Evolutionary conservation across 768 basidiomycete species (phyloP).

Genomic region (Lentinus brumalis): DNA sequence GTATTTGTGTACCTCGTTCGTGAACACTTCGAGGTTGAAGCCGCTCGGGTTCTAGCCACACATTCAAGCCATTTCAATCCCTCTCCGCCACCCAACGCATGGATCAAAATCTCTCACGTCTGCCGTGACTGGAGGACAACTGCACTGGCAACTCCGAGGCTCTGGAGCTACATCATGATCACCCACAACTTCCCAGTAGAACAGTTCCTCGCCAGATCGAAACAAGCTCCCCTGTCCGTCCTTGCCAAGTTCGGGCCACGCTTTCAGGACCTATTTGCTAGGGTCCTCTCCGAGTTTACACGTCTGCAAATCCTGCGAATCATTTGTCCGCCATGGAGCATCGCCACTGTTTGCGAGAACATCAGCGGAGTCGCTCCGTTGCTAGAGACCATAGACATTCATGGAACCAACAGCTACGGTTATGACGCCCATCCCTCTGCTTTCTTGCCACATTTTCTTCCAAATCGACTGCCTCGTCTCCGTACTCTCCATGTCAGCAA

Average conservation of each 20-base stretch:
- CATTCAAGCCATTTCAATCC: background rate
- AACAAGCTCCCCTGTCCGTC: constrained; percentile 10
- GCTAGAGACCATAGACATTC: too few relatives aligned
- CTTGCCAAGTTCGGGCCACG: background rate
- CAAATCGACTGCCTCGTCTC: background rate
- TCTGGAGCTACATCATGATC: constrained; percentile 13
- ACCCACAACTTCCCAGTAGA: background rate
- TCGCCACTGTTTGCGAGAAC: too few relatives aligned
- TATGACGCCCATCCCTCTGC: background rate
- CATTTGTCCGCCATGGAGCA: background rate
- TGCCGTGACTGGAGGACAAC: constrained; percentile 11
- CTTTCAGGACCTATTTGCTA: background rate
- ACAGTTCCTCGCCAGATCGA: constrained; percentile 2
- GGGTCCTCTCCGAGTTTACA: background rate
- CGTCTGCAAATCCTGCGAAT: constrained; percentile 5
- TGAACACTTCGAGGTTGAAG: too few relatives aligned
- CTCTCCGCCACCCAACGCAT: constrained; percentile 2
- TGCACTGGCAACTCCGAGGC: constrained; percentile 7
- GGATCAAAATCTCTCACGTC: constrained; percentile 7
- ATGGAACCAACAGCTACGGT: too few relatives aligned
- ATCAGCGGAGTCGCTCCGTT: too few relatives aligned
- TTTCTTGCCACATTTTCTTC: background rate
- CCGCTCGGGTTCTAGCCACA: background rate
- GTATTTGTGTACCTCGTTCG: too few relatives aligned
- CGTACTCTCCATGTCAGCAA: constrained; percentile 2